A percentile compares a stretch with the other conserved stretches of the same genome.
These are phyloP conservation scores for Aspergillus arachidicola DNA, from an alignment of 2,329 filamentous ascomycete species.

Conservation along the genomic window DNA sequence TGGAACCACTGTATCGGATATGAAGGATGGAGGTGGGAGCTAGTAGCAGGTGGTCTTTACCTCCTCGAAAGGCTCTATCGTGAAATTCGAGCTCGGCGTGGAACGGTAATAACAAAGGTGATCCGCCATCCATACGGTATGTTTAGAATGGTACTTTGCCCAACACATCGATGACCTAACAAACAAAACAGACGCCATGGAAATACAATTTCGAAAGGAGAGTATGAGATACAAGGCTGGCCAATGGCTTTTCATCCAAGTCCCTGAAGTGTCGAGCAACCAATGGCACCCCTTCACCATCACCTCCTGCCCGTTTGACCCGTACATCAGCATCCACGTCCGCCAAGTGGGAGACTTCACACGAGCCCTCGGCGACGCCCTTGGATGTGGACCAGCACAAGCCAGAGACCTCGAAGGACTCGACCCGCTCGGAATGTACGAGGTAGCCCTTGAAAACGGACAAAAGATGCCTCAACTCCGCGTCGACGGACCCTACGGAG, in stretches of 20 bases:
- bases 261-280: slow-evolving; percentile 81
- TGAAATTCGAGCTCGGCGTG: slow-evolving; percentile 79
- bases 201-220: slow-evolving; percentile 95
- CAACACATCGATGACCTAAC: background rate
- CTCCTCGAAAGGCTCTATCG: slow-evolving; percentile 86
- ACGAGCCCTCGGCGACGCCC: slow-evolving; percentile 84
- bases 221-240: slow-evolving; percentile 98
- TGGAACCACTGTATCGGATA: slow-evolving; percentile 96
- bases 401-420: slow-evolving; percentile 87
- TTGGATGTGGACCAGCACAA: slow-evolving; percentile 88
- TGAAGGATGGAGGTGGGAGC: slow-evolving; percentile 95
- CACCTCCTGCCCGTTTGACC: slow-evolving; percentile 94
- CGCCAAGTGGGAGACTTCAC: slow-evolving; percentile 98
- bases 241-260: slow-evolving; percentile 96
- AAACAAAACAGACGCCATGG: slow-evolving; percentile 73
- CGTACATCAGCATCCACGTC: slow-evolving; percentile 91
- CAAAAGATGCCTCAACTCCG: slow-evolving; percentile 88
- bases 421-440: slow-evolving; percentile 95
- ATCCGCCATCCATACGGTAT: slow-evolving; percentile 91
- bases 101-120: slow-evolving; percentile 89
- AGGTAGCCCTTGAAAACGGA: slow-evolving; percentile 90
- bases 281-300: slow-evolving; percentile 99
- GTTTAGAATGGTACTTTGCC: slow-evolving; percentile 28
- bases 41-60: slow-evolving; percentile 83
- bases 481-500: slow-evolving; percentile 94